These are phyloP conservation scores for Pseudogymnoascus sp. DNA, from an alignment of 2,329 filamentous ascomycete species.

Conservation along the genomic window DNA sequence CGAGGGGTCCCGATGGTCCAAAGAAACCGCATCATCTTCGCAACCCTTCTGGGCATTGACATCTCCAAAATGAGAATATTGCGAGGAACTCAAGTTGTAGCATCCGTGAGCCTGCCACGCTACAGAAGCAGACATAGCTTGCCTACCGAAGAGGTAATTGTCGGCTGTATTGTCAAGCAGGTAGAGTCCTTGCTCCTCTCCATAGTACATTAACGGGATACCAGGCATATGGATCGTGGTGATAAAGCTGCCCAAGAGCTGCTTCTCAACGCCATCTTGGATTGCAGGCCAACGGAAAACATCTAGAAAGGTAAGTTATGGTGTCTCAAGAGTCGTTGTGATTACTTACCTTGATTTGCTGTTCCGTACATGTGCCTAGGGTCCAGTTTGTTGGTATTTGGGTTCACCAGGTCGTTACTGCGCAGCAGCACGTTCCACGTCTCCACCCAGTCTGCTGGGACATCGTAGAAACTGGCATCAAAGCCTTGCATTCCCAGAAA, in stretches of 20 bases:
- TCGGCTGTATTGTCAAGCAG: slow-evolving; percentile 53
- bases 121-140: slow-evolving; percentile 51
- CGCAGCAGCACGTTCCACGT: slow-evolving; percentile 47
- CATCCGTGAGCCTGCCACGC: slow-evolving; percentile 60
- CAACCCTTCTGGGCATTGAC: slow-evolving; percentile 46
- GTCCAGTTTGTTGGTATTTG: slow-evolving; percentile 52
- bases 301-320: slow-evolving; percentile 46
- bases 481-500: slow-evolving; percentile 49
- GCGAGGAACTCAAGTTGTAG: slow-evolving; percentile 46
- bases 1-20: slow-evolving; percentile 55
- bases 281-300: slow-evolving; percentile 58
- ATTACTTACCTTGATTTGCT: slow-evolving; percentile 39
- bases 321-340: slow-evolving; percentile 37
- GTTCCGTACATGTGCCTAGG: slow-evolving; percentile 57
- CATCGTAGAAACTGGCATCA: slow-evolving; percentile 29
- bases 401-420: slow-evolving; percentile 52
- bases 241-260: slow-evolving; percentile 51
- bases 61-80: slow-evolving; percentile 51
- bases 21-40: slow-evolving; percentile 45
- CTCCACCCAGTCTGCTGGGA: slow-evolving; percentile 43
- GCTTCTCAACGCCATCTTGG: slow-evolving; percentile 46
- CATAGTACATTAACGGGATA: slow-evolving; percentile 53
- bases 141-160: slow-evolving; percentile 58
- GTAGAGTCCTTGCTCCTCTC: slow-evolving; percentile 59
- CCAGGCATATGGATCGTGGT: slow-evolving; percentile 53